Conservation (phyloP, 1,139 yeast species). For the Scheffersomyces insectosa region DNA sequence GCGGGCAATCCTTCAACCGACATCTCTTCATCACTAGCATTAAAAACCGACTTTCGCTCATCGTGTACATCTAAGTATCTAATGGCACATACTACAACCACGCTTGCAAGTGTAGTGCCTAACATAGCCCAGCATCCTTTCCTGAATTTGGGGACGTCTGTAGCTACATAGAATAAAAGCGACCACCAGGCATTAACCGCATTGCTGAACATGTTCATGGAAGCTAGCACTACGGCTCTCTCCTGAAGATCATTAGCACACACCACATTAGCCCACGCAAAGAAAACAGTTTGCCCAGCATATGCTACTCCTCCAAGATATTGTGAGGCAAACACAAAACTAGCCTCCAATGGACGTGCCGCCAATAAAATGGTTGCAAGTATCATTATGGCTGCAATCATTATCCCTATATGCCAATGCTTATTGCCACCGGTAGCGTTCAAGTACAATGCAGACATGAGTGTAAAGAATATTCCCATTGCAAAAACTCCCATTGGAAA, state of each 20-base stretch:
- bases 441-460: constrained; percentile 47
- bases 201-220: constrained; percentile 64
- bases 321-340: constrained; percentile 52
- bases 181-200: constrained; percentile 70
- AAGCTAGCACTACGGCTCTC: constrained; percentile 57
- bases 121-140: constrained; percentile 60
- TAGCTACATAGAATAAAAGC: constrained; percentile 50
- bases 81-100: constrained; percentile 20
- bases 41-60: constrained; percentile 8
- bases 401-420: constrained; percentile 52
- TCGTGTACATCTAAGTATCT: constrained; percentile 39
- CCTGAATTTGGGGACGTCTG: constrained; percentile 49
- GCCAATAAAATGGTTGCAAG: constrained; percentile 45
- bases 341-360: constrained; percentile 30
- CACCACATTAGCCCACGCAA: constrained; percentile 61
- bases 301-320: constrained; percentile 54
- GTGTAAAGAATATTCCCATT: constrained; percentile 51
- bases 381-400: constrained; percentile 40
- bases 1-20: neutral
- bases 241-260: constrained; percentile 56
- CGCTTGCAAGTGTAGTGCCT: constrained; percentile 43
- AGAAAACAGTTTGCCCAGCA: constrained; percentile 59
- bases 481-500: constrained; percentile 60
- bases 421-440: constrained; percentile 49
- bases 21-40: constrained; percentile 1